A percentile compares a stretch with the other conserved stretches of the same genome.
phyloP scores from a whole-genome alignment of 2,329 filamentous ascomycete species.

The Helotiales sp. region DNA sequence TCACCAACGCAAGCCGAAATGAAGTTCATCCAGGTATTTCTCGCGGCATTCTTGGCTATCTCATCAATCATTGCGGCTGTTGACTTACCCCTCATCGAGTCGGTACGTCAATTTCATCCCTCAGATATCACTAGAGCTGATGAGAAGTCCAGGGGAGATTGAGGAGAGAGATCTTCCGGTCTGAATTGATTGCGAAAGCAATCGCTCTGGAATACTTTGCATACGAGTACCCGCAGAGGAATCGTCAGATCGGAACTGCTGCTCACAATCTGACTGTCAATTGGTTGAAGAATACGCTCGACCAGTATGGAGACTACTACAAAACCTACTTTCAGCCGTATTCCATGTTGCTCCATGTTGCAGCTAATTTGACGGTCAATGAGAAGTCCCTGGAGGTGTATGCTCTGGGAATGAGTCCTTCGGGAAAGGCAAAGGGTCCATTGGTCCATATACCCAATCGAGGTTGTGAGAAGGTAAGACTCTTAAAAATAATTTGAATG shows the following conservation, averaged over 20 bases:
- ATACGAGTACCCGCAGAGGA: not conserved
- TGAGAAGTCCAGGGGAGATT: not conserved
- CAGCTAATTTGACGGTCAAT: conserved; percentile 23
- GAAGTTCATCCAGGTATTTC: not conserved
- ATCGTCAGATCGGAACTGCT: conserved; percentile 1
- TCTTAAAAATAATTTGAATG: not conserved
- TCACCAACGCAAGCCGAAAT: not conserved
- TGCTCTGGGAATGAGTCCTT: conserved; percentile 20
- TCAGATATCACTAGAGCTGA: too few species aligned
- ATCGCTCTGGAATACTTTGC: not conserved
- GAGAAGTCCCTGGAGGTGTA: conserved; percentile 14
- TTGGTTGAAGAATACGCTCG: not conserved
- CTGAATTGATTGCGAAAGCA: conserved; percentile 1
- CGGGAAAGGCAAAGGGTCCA: conserved; percentile 21
- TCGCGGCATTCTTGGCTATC: not conserved
- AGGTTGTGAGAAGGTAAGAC: conserved; percentile 28
- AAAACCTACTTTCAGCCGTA: not conserved
- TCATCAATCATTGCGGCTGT: not conserved
- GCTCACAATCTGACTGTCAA: not conserved
- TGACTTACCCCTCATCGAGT: not conserved
- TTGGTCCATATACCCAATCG: conserved; percentile 28
- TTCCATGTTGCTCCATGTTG: not conserved
- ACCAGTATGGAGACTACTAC: not conserved
- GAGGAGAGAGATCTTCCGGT: not conserved
- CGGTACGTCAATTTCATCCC: not conserved